These are phyloP conservation scores for Hura crepitans DNA, from an alignment of 441 rosid genomes.

Conservation along the genomic window DNA sequence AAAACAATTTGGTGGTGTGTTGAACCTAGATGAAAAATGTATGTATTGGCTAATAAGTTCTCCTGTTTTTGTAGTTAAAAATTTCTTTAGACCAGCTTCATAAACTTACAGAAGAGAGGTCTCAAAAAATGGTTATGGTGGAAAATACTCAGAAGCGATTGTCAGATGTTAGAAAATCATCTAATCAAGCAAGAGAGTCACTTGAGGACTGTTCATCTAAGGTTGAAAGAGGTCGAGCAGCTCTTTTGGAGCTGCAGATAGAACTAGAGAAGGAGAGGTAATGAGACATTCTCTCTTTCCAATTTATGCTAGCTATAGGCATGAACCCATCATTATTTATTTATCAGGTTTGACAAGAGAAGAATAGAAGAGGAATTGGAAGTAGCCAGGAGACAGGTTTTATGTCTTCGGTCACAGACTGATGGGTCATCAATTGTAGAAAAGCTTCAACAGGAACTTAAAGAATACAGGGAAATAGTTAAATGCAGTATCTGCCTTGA, in stretches of 20 bases:
- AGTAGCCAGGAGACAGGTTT: constrained; percentile 57
- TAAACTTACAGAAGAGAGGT: constrained; percentile 67
- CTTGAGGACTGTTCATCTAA: constrained; percentile 60
- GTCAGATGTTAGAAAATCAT: constrained; percentile 52
- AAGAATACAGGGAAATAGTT: constrained; percentile 81
- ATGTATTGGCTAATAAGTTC: constrained; percentile 8
- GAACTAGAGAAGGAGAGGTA: constrained; percentile 82
- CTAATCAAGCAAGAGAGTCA: constrained; percentile 62
- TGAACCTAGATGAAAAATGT: not conserved
- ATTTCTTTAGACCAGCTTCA: constrained; percentile 64
- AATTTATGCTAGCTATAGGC: constrained; percentile 6
- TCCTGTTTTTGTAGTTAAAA: constrained; percentile 74
- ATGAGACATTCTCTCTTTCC: constrained; percentile 1
- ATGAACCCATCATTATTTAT: constrained; percentile 3
- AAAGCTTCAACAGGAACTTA: constrained; percentile 76
- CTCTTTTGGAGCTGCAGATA: constrained; percentile 50
- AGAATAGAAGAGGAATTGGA: constrained; percentile 79
- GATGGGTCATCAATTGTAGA: constrained; percentile 71
- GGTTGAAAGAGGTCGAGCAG: constrained; percentile 50
- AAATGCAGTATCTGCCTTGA: constrained; percentile 89
- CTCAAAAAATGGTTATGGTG: constrained; percentile 43
- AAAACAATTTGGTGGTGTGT: not conserved
- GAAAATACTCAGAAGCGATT: constrained; percentile 66
- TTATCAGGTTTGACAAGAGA: constrained; percentile 65
- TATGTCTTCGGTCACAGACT: constrained; percentile 48